Conservation (phyloP, 2,329 filamentous ascomycete genomes). For the Nakataea oryzae region DNA sequence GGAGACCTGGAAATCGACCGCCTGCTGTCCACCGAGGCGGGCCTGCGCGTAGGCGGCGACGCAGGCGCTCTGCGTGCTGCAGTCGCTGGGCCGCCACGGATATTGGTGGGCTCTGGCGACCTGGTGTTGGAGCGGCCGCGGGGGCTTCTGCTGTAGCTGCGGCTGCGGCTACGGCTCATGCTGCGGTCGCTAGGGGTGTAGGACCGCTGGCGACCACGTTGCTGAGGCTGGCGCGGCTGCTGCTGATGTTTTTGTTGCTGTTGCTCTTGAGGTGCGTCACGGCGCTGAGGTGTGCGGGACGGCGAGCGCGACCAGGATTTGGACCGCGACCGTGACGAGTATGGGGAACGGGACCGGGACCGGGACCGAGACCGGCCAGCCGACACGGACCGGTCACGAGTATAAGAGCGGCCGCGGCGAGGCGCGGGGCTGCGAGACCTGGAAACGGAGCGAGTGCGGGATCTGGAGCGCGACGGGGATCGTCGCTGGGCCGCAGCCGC, state of each 20-base stretch:
- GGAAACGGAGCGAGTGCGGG: conserved; percentile 31
- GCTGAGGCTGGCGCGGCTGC: neutral
- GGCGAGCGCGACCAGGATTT: conserved; percentile 4
- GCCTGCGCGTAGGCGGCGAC: neutral
- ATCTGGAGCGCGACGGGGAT: conserved; percentile 11
- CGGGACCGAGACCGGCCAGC: neutral
- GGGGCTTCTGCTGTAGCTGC: conserved; percentile 2
- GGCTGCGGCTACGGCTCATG: neutral
- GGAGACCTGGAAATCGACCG: neutral
- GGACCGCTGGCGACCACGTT: neutral
- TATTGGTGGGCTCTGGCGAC: neutral
- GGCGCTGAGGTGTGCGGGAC: neutral
- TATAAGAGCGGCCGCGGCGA: conserved; percentile 4
- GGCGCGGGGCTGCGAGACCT: conserved; percentile 20
- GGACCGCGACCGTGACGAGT: conserved; percentile 17
- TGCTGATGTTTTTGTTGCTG: neutral
- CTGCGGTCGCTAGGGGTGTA: conserved; percentile 3
- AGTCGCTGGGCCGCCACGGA: neutral
- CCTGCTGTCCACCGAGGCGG: neutral
- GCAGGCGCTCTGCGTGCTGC: neutral
- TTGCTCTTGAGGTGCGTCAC: neutral
- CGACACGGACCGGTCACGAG: conserved; percentile 1
- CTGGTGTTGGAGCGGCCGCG: neutral
- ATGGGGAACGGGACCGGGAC: conserved; percentile 9
- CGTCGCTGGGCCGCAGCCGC: neutral